Percentiles rank a stretch among this genome's conserved stretches.
phyloP scores from a whole-genome alignment of 75 land plant species.

The Pinus taeda region DNA sequence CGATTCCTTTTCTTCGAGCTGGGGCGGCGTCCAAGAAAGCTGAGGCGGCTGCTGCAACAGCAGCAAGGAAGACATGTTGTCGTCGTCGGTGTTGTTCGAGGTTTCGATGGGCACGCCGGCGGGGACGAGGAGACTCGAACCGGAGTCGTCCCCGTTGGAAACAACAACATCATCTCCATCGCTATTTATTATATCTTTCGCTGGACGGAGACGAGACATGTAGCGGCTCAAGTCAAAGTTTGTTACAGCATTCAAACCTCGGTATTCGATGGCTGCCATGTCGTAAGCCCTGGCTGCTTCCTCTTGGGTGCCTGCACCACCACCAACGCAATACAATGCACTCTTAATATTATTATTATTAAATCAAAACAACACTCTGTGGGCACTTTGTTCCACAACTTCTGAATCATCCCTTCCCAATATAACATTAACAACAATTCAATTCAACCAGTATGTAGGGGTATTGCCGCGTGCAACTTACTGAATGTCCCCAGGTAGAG shows the following conservation, averaged over 20 bases:
- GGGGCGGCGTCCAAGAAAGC: not conserved
- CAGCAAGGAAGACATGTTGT: not conserved
- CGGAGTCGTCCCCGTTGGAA: not conserved
- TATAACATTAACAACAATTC: too few species aligned
- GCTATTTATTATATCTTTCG: not conserved
- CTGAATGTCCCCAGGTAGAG: constrained; percentile 63
- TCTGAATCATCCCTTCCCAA: too few species aligned
- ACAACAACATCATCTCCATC: not conserved
- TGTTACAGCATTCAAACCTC: constrained; percentile 72
- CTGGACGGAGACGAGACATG: constrained; percentile 35
- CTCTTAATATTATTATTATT: too few species aligned
- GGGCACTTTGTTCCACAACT: too few species aligned
- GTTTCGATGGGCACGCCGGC: too few species aligned
- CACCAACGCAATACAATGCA: not conserved
- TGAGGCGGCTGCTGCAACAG: too few species aligned
- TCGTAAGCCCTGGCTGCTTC: constrained; percentile 81
- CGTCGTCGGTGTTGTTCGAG: not conserved
- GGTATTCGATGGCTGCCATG: constrained; percentile 67
- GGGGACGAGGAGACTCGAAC: not conserved
- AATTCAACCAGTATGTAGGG: too few species aligned
- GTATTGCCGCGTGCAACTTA: constrained; percentile 6
- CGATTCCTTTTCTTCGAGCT: not conserved
- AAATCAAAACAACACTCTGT: too few species aligned
- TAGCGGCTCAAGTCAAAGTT: constrained; percentile 76
- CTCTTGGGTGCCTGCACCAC: constrained; percentile 55